Conservation (phyloP, 805 yeast genomes). For the Kluyveromyces dobzhanskii region DNA sequence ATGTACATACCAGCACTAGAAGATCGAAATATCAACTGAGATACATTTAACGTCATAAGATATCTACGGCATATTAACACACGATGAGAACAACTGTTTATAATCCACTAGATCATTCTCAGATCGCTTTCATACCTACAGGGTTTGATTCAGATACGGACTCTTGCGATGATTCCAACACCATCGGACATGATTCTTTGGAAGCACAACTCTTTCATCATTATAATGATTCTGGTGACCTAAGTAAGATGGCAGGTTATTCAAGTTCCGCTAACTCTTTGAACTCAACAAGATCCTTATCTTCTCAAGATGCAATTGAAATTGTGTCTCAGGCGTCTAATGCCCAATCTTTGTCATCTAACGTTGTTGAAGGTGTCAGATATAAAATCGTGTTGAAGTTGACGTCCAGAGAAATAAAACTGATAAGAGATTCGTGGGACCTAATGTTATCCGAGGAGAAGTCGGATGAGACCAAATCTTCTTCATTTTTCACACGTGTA, state of each 20-base stretch:
- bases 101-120: constrained; percentile 17
- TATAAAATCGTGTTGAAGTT: constrained; percentile 26
- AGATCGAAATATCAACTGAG: not conserved
- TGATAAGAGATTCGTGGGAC: constrained; percentile 33
- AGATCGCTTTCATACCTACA: constrained; percentile 15
- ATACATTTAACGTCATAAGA: not conserved
- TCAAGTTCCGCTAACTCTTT: not conserved
- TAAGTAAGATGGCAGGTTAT: not conserved
- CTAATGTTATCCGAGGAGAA: constrained; percentile 31
- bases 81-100: constrained; percentile 4
- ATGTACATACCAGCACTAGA: too few species aligned
- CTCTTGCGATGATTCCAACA: constrained; percentile 26
- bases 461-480: constrained; percentile 1
- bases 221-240: not conserved
- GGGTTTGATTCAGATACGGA: constrained; percentile 10
- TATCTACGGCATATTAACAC: too few species aligned
- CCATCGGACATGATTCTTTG: constrained; percentile 20
- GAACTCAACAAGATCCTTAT: not conserved
- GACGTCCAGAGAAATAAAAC: constrained; percentile 25
- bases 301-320: constrained; percentile 10
- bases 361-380: constrained; percentile 14
- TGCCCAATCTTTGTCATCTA: constrained; percentile 12
- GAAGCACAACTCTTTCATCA: constrained; percentile 1
- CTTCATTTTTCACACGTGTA: constrained; percentile 4
- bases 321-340: constrained; percentile 13